Conservation (phyloP, 805 yeast genomes). For the Candida ulmi region DNA sequence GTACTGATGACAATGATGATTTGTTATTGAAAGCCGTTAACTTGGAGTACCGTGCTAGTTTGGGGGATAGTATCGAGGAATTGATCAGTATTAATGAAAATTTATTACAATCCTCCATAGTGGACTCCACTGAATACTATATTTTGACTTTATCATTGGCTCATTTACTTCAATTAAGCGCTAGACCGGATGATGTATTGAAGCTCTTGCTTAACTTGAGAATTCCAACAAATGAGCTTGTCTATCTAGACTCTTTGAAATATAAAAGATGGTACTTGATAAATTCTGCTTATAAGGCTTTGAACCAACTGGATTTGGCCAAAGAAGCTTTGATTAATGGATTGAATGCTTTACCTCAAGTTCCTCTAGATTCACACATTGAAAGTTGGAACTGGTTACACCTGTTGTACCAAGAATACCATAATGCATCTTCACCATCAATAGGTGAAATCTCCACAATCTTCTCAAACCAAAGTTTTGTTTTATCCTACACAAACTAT, state of each 20-base stretch:
- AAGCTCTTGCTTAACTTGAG: background rate
- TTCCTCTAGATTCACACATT: conserved; percentile 16
- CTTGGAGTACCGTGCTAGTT: background rate
- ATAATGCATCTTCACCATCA: background rate
- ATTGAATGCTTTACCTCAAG: conserved; percentile 6
- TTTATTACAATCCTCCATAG: background rate
- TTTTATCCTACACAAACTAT: conserved; percentile 11
- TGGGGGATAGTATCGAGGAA: background rate
- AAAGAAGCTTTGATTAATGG: conserved; percentile 7
- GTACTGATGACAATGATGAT: background rate
- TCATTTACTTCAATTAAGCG: background rate
- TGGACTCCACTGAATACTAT: background rate
- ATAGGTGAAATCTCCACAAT: conserved; percentile 3
- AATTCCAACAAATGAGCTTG: too few relatives aligned
- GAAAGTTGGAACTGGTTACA: conserved; percentile 18
- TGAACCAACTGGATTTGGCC: background rate
- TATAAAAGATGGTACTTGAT: background rate
- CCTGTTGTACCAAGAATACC: conserved; percentile 7
- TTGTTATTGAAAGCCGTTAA: background rate
- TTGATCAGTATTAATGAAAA: background rate
- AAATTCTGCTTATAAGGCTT: background rate
- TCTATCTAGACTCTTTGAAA: background rate
- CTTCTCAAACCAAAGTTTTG: conserved; percentile 12
- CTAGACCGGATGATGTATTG: background rate
- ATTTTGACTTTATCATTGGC: background rate